A percentile compares a stretch with the other conserved stretches of the same genome.
These are phyloP conservation scores for Terfezia boudieri DNA, from an alignment of 495 filamentous ascomycete genomes.

Conservation along the genomic window DNA sequence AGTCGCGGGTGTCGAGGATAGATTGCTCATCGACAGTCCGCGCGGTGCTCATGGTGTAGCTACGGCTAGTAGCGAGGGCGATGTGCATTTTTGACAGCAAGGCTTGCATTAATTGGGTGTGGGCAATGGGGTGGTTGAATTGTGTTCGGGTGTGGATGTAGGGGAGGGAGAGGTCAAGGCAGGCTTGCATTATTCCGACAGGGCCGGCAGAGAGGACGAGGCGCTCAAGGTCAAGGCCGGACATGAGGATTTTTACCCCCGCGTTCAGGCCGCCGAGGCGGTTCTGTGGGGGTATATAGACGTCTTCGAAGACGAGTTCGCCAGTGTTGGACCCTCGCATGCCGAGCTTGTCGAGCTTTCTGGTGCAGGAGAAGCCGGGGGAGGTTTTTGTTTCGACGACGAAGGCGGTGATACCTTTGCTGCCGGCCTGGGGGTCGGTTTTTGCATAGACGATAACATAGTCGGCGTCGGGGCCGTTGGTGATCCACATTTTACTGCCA, in stretches of 20 bases:
- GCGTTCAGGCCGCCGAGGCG: constrained; percentile 58
- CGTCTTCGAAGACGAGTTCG: constrained; percentile 76
- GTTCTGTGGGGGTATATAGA: constrained; percentile 70
- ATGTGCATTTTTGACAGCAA: constrained; percentile 96
- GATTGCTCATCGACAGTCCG: constrained; percentile 46
- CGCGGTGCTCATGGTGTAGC: constrained; percentile 66
- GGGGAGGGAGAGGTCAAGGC: constrained; percentile 67
- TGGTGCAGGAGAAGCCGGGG: constrained; percentile 61
- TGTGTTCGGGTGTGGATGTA: constrained; percentile 80
- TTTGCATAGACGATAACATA: constrained; percentile 87
- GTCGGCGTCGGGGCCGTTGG: constrained; percentile 87
- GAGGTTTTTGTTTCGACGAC: constrained; percentile 47
- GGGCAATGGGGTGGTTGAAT: constrained; percentile 68
- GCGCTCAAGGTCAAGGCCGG: constrained; percentile 81
- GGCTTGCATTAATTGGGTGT: constrained; percentile 84
- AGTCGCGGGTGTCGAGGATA: constrained; percentile 60
- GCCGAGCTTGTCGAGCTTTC: constrained; percentile 93
- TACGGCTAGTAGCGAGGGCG: constrained; percentile 55
- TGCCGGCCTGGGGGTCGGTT: constrained; percentile 55
- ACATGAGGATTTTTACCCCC: constrained; percentile 84
- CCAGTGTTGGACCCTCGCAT: constrained; percentile 97
- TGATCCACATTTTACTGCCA: constrained; percentile 99
- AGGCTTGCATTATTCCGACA: constrained; percentile 81
- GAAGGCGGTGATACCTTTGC: constrained; percentile 90
- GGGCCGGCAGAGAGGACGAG: constrained; percentile 84